Base-by-base conservation (phyloP, 2,329 filamentous ascomycete species). In the Pseudogymnoascus sp. region DNA sequence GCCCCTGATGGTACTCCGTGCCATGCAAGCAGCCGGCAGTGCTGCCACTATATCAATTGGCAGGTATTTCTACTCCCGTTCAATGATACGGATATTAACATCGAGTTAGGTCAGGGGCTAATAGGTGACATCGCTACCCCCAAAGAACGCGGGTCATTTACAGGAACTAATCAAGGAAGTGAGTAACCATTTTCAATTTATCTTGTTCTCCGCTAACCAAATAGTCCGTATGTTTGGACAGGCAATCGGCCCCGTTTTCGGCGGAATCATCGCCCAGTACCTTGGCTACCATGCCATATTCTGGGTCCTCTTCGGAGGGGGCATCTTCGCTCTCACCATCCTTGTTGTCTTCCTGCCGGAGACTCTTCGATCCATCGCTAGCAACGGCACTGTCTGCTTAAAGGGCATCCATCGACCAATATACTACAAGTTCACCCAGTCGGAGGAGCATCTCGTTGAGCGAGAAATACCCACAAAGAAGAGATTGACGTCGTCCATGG, bases 11-110 rank as follows among this genome's bases (percentile, higher is more conserved):
- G 68, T 77, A 2, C 76, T 83, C 23, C 73, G 81, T 46, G 77
- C 74, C 1, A 56, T 83, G 6, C 81, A 83, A 69, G 77, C 78
- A 8, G 76, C 76, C 1, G 80, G 80, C 2, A 79, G 78, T 65
- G 76, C 79, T 1, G 78, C 78, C 1, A 80, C 77, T 1, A 77
- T 80, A 2, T 78, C 78, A 43, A 77, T 82, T 42, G 79, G 79
- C 72, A 61, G 70, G 23, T 34, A n/a, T 14, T 31, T 16, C 12
- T 23, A 21, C 5, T 23, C 14, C 37, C 62, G 0, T 65, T 66
- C 5, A 14, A 11, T 25, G 28, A 49, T 31, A 37, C 21, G 37
- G 53, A 18, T 63, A 61, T 23, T 43, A 42, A n/a, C 14, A 11
- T 42, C 3, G 16, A 42, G 37, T 25, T 63, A 72, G 73, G 73